phyloP scores from a whole-genome alignment of 2,329 filamentous ascomycete genomes.

The Alternaria sp. region DNA sequence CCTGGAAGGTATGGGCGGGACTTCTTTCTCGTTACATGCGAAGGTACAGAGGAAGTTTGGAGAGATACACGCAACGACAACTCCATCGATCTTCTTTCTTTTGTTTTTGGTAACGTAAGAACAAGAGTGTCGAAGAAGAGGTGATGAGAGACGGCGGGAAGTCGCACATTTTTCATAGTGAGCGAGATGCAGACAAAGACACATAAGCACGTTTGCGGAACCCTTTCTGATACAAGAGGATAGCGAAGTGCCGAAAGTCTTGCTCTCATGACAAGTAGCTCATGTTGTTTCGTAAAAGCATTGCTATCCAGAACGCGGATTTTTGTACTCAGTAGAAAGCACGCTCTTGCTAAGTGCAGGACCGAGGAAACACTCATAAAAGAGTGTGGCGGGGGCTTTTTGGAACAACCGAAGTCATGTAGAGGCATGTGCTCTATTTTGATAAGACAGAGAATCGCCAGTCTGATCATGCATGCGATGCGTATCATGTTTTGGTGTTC shows the following conservation, averaged over 20 bases:
- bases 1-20: background rate
- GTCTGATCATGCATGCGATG: background rate
- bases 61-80: background rate
- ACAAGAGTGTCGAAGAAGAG: background rate
- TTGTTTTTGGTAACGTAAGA: background rate
- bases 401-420: background rate
- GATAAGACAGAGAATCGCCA: background rate
- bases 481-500: background rate
- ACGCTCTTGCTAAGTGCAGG: background rate
- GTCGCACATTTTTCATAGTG: background rate
- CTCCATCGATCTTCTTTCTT: too few species aligned
- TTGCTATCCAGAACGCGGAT: background rate
- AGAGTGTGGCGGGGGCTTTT: background rate
- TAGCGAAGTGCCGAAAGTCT: background rate
- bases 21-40: background rate
- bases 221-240: background rate
- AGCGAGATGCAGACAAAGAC: too few species aligned
- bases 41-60: rapidly evolving
- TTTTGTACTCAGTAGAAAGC: background rate
- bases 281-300: background rate
- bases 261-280: background rate
- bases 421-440: background rate
- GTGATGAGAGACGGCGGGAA: background rate
- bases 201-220: too few species aligned
- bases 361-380: background rate